These are phyloP conservation scores for Cordyceps fumosorosea DNA, from an alignment of 2,329 filamentous ascomycete species.

Conservation along the genomic window DNA sequence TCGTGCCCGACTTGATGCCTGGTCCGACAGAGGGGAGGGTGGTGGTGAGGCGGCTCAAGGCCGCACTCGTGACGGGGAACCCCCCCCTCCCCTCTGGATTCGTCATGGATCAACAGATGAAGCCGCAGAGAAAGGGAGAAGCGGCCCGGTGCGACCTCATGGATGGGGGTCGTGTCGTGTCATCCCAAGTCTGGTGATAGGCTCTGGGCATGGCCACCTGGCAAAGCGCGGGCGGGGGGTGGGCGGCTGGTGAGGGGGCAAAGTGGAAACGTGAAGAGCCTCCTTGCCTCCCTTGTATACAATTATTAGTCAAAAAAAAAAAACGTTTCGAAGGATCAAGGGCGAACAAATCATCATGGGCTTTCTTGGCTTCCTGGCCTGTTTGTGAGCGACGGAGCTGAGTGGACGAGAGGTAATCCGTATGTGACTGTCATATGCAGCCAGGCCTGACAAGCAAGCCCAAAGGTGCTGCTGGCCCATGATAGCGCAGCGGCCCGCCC, in stretches of 20 bases:
- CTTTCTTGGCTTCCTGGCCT: background rate
- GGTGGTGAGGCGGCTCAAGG: background rate
- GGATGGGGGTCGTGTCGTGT: background rate
- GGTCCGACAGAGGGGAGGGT: too few relatives aligned
- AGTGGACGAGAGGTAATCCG: background rate
- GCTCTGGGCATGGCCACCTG: slow-evolving; percentile 1
- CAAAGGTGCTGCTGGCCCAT: background rate
- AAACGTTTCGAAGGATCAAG: background rate
- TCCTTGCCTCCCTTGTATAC: background rate
- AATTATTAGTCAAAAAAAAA: too few relatives aligned
- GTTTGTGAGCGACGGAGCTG: background rate
- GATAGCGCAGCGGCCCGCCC: background rate
- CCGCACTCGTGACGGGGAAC: too few relatives aligned
- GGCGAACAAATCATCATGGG: background rate
- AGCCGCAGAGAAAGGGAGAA: background rate
- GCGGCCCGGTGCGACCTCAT: background rate
- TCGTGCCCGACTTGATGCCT: too few relatives aligned
- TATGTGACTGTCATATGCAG: background rate
- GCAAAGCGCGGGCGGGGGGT: background rate
- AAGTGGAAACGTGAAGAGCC: background rate
- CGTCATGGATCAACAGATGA: background rate
- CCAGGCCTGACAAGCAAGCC: background rate
- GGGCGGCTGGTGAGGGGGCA: background rate
- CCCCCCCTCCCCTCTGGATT: background rate
- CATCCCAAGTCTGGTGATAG: slow-evolving; percentile 5